Conservation (phyloP, 2,329 filamentous ascomycete species). For the Periconia macrospinosa region DNA sequence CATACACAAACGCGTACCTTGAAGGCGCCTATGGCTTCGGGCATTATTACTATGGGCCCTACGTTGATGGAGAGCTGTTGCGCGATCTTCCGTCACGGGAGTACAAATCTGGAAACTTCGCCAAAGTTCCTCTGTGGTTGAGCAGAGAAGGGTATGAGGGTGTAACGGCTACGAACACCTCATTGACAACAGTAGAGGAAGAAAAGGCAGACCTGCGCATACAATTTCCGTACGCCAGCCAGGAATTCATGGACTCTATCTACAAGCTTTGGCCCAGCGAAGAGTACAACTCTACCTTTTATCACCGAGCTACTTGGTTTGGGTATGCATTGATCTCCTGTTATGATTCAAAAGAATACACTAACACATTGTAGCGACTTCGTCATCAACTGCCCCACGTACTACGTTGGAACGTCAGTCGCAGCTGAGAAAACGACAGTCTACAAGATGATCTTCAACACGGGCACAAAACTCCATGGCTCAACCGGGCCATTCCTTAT, state of each 20-base stretch:
- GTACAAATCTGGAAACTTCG: slow-evolving; percentile 36
- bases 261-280: slow-evolving; percentile 39
- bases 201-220: slow-evolving; percentile 30
- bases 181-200: slow-evolving; percentile 25
- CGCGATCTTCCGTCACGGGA: slow-evolving; percentile 34
- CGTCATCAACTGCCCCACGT: slow-evolving; percentile 40
- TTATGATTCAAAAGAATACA: not conserved
- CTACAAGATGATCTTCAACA: slow-evolving; percentile 40
- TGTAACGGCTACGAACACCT: slow-evolving; percentile 36
- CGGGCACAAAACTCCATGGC: slow-evolving; percentile 38
- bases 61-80: slow-evolving; percentile 38
- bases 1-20: slow-evolving; percentile 18
- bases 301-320: slow-evolving; percentile 40
- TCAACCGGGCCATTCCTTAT: slow-evolving; percentile 28
- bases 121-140: slow-evolving; percentile 40
- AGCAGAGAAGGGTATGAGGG: slow-evolving; percentile 40
- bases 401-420: slow-evolving; percentile 33
- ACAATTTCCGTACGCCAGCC: slow-evolving; percentile 37
- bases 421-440: slow-evolving; percentile 19
- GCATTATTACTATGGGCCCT: slow-evolving; percentile 39
- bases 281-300: slow-evolving; percentile 42
- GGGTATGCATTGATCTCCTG: slow-evolving; percentile 17
- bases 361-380: slow-evolving; percentile 26
- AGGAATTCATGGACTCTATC: slow-evolving; percentile 37
- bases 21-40: slow-evolving; percentile 31